Evolutionary conservation across 108 stramenopile genomes (phyloP).

Genomic region (Tribonema minus): DNA sequence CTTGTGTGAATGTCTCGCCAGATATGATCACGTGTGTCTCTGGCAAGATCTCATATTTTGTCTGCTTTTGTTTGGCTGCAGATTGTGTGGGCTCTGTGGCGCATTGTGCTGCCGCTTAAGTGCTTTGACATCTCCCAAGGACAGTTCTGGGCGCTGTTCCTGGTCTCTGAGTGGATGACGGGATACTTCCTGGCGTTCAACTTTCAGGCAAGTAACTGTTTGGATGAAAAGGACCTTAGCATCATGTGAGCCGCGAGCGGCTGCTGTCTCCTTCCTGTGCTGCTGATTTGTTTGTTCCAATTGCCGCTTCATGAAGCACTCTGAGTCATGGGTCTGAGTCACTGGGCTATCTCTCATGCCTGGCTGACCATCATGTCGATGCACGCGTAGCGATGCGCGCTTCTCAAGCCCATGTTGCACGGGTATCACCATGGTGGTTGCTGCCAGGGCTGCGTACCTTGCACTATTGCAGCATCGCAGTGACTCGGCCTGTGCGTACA

Average conservation of each 20-base stretch:
- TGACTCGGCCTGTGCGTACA: neutral
- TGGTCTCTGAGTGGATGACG: conserved; percentile 44
- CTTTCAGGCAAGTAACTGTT: conserved; percentile 37
- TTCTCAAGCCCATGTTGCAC: neutral
- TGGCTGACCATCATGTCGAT: no score
- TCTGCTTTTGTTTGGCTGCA: neutral
- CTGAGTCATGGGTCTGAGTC: no score
- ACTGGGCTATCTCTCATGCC: no score
- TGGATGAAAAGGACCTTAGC: neutral
- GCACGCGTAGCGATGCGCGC: no score
- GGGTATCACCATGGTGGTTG: neutral
- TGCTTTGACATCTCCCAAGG: conserved; percentile 1
- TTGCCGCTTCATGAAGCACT: no score
- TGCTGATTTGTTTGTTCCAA: neutral
- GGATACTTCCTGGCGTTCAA: conserved; percentile 48
- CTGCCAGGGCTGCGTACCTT: no score
- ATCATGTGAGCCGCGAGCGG: neutral
- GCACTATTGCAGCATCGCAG: no score
- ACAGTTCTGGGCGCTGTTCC: conserved; percentile 11
- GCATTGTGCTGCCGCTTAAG: conserved; percentile 34
- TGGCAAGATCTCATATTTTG: neutral
- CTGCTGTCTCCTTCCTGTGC: neutral
- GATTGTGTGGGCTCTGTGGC: conserved; percentile 36
- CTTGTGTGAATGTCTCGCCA: no score
- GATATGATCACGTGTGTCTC: no score